These are phyloP conservation scores for Plenodomus biglobosus DNA, from an alignment of 2,329 filamentous ascomycete species.

Conservation along the genomic window DNA sequence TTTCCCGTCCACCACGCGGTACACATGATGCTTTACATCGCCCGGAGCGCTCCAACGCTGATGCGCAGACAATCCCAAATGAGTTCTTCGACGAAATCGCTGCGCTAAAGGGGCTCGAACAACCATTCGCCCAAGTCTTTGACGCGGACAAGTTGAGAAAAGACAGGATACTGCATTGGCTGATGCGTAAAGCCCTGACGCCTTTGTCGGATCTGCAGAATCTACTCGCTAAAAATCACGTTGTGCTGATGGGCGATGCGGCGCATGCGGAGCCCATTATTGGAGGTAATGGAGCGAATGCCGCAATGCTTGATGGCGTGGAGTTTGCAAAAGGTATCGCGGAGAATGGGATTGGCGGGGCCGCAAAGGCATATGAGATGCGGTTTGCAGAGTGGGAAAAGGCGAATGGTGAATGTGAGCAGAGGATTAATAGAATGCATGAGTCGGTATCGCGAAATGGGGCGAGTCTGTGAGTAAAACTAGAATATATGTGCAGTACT, in stretches of 20 bases:
- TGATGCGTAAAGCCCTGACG: conserved; percentile 43
- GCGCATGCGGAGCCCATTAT: conserved; percentile 46
- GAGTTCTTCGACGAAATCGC: conserved; percentile 42
- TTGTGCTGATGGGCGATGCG: conserved; percentile 42
- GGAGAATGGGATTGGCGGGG: not conserved
- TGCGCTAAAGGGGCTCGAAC: conserved; percentile 23
- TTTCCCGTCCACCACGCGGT: conserved; percentile 39
- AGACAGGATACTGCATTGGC: conserved; percentile 46
- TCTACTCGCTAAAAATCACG: conserved; percentile 3
- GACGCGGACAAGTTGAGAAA: conserved; percentile 29
- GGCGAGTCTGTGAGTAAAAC: not conserved
- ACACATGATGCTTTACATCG: conserved; percentile 37
- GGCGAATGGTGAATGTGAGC: conserved; percentile 3
- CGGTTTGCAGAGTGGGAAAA: conserved; percentile 4
- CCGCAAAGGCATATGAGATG: conserved; percentile 3
- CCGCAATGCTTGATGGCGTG: conserved; percentile 44
- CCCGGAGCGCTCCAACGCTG: conserved; percentile 35
- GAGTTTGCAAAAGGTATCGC: conserved; percentile 22
- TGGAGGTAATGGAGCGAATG: conserved; percentile 46
- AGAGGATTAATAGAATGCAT: conserved; percentile 7
- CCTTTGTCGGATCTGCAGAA: conserved; percentile 21
- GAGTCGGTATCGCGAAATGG: not conserved
- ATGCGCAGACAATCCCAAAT: conserved; percentile 39
- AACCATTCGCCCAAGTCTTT: conserved; percentile 40
- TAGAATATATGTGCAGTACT: not conserved